A percentile compares a stretch with the other conserved stretches of the same genome.
These are phyloP conservation scores for Creolimax fragrantissima DNA, from an alignment of 78 protist genomes.

Conservation along the genomic window DNA sequence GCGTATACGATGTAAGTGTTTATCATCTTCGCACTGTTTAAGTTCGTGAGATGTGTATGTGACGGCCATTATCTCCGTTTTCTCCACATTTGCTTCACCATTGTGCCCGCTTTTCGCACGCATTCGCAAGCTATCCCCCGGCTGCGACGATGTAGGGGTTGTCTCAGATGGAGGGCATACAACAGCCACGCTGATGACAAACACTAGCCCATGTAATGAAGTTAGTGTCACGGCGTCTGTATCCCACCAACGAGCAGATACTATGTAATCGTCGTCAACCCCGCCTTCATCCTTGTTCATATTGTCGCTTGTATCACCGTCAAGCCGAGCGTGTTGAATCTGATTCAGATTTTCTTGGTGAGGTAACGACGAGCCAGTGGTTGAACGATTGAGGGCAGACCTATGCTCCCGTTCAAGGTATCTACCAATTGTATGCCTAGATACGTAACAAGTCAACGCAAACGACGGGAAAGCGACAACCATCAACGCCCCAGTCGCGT, in stretches of 20 bases:
- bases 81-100: no score
- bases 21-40: no score
- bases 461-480: background rate
- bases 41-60: no score
- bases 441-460: background rate
- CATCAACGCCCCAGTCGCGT: background rate
- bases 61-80: no score
- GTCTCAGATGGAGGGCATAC: no score
- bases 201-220: background rate
- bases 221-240: background rate
- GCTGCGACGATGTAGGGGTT: no score
- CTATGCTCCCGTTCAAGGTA: background rate
- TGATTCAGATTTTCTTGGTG: background rate
- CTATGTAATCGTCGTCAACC: background rate
- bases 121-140: no score
- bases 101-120: no score
- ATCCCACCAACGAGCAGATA: background rate
- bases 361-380: background rate
- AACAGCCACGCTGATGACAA: background rate
- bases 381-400: background rate
- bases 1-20: no score
- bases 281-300: background rate
- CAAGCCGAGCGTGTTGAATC: no score
- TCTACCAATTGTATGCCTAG: background rate
- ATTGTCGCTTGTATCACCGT: background rate